phyloP scores from a whole-genome alignment of 225 moss, liverwort and hornwort genomes.

The Pleurozium schreberi region DNA sequence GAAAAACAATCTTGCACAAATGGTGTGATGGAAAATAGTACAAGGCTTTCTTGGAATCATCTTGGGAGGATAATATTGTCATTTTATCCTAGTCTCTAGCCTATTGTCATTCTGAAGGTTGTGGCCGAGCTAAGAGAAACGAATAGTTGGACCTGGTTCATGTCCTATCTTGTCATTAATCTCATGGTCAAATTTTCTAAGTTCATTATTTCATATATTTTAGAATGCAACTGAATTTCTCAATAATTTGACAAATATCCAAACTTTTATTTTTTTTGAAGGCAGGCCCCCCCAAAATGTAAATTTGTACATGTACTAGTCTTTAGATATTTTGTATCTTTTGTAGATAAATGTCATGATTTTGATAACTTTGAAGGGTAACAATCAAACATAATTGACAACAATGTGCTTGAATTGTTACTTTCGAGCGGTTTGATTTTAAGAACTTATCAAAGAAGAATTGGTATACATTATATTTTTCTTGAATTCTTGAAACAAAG shows the following conservation, averaged over 20 bases:
- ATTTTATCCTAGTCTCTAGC: neutral
- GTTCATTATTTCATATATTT: neutral
- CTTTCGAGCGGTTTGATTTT: rapidly evolving
- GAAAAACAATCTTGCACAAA: neutral
- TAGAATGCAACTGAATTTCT: neutral
- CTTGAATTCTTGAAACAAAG: too few relatives aligned
- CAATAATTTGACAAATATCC: too few relatives aligned
- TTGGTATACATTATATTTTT: too few relatives aligned
- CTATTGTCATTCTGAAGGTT: neutral
- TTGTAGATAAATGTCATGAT: neutral
- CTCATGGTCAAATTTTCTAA: neutral
- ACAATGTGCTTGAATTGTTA: neutral
- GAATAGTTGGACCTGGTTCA: neutral
- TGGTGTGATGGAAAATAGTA: neutral
- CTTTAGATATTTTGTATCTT: neutral
- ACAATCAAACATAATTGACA: neutral
- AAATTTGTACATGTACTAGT: rapidly evolving
- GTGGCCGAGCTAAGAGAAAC: neutral
- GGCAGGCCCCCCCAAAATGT: too few relatives aligned
- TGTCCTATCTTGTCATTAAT: neutral
- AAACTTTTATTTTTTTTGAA: neutral
- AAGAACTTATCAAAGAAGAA: neutral
- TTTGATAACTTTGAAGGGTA: neutral
- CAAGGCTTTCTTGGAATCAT: neutral
- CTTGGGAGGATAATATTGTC: too few relatives aligned